Evolutionary conservation across 805 yeast genomes (phyloP).

Genomic region (Priceomyces fermenticarens): DNA sequence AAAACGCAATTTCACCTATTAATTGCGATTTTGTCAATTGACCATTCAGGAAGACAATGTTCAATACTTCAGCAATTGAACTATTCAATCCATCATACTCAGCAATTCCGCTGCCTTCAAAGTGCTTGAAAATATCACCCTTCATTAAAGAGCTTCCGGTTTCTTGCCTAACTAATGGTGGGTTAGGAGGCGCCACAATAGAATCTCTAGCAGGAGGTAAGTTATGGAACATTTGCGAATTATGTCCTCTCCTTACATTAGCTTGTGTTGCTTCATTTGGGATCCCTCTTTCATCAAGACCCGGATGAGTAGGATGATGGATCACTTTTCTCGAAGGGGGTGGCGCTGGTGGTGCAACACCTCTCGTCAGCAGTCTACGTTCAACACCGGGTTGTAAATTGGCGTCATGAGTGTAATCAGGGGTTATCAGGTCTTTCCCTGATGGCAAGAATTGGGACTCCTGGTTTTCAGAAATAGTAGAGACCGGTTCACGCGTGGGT

Average conservation of each 20-base stretch:
- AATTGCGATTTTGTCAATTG: constrained; percentile 54
- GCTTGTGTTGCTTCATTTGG: constrained; percentile 25
- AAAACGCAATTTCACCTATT: constrained; percentile 85
- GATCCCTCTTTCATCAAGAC: constrained; percentile 12
- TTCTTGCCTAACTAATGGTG: constrained; percentile 31
- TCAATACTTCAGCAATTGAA: constrained; percentile 81
- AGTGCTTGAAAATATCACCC: constrained; percentile 22
- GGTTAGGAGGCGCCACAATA: constrained; percentile 12
- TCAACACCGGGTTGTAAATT: background rate
- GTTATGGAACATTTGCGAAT: constrained; percentile 46
- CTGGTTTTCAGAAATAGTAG: no score
- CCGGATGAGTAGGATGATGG: constrained; percentile 16
- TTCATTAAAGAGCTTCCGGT: constrained; percentile 35
- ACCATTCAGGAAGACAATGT: constrained; percentile 73
- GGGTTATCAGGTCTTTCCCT: no score
- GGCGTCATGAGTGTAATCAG: no score
- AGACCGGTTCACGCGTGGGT: no score
- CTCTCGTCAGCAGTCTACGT: background rate
- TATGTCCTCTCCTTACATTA: constrained; percentile 33
- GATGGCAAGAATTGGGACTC: no score
- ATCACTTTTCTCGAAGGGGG: constrained; percentile 56
- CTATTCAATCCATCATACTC: constrained; percentile 71
- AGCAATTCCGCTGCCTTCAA: constrained; percentile 27
- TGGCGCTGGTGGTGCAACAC: constrained; percentile 45
- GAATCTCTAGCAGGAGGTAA: constrained; percentile 40